Conservation (phyloP, 352 stramenopile genomes). For the Phytophthora brassicae region DNA sequence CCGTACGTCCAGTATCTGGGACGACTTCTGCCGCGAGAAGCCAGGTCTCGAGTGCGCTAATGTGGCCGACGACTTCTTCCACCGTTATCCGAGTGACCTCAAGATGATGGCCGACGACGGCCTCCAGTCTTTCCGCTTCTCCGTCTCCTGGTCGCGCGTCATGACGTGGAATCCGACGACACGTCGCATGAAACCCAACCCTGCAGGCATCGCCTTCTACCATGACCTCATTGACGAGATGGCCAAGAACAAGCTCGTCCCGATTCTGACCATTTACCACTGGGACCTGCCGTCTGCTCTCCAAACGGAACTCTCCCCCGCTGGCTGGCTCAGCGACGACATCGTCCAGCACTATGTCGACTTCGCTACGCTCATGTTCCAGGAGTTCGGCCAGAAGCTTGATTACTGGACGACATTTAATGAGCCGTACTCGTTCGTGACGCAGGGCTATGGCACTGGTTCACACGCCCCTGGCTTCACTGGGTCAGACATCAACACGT, state of each 20-base stretch:
- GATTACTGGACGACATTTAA: constrained; percentile 96
- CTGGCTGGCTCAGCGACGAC: constrained; percentile 55
- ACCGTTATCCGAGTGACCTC: constrained; percentile 90
- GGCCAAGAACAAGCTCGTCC: constrained; percentile 67
- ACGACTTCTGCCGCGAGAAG: constrained; percentile 78
- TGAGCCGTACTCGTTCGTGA: constrained; percentile 82
- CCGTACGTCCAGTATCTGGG: constrained; percentile 89
- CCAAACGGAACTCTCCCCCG: constrained; percentile 60
- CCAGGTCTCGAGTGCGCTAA: constrained; percentile 77
- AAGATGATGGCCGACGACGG: constrained; percentile 89
- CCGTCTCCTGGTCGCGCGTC: constrained; percentile 91
- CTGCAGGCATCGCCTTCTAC: constrained; percentile 90
- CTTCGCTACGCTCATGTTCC: constrained; percentile 88
- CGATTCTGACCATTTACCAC: constrained; percentile 93
- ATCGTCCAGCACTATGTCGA: constrained; percentile 67
- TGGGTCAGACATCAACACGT: constrained; percentile 39
- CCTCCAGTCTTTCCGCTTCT: constrained; percentile 93
- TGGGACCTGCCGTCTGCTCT: constrained; percentile 92
- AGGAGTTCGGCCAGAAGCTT: constrained; percentile 92
- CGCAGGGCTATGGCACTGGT: constrained; percentile 59
- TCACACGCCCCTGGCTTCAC: constrained; percentile 38
- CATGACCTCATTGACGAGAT: constrained; percentile 89
- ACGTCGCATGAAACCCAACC: constrained; percentile 69
- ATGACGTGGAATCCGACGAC: constrained; percentile 70
- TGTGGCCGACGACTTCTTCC: constrained; percentile 92